Base-by-base conservation (phyloP, 257 asterid genomes). In the Ligustrum vulgare region DNA sequence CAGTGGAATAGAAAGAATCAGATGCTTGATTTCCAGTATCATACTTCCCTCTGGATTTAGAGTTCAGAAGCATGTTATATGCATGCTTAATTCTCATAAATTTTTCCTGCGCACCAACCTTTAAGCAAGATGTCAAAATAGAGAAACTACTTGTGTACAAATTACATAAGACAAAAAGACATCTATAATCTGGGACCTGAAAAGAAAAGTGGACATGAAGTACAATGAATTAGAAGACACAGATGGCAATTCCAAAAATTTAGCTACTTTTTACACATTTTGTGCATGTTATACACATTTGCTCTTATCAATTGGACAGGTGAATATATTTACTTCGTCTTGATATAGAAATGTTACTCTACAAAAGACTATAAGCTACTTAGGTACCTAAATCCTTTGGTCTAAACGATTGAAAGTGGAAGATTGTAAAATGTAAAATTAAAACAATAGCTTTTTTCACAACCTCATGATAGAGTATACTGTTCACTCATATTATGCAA, bases 41-140 rank as follows among this genome's bases (percentile, higher is more conserved):
- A 84, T 78, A 88, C 72, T 78, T 85, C 71, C 85, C 87, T 74
- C 88, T 79, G 34, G 98, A 85, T 89, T 87, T 84, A 45, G 96
- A 84, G 82, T 79, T 89, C 81, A 94, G 71, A 75, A 94, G 78
- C 51, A 88, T 82, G 80, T 90, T 95, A 80, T 95, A 95, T 6
- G 99, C 97, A 84, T 91, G 96, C 88, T 95, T 95, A 79, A 95
- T 95, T 89, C 96, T 89, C 98, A 89, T 76, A 83, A 95, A 95
- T 73, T 82, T 93, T 71, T 93, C 98, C 82, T 93, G 93, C 70
- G 97, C 93, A 77, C 87, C 87, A 45, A 88, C 88, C 98, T 94
- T 84, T 41, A 75, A 32, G 22, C 68, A 76, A 80, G 67, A 66
- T 54, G 65, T 37, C 47, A 69, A 73, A 37, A 43, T 13, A 34